These are phyloP conservation scores for Fusarium torreyae DNA, from an alignment of 2,329 filamentous ascomycete species.

Conservation along the genomic window DNA sequence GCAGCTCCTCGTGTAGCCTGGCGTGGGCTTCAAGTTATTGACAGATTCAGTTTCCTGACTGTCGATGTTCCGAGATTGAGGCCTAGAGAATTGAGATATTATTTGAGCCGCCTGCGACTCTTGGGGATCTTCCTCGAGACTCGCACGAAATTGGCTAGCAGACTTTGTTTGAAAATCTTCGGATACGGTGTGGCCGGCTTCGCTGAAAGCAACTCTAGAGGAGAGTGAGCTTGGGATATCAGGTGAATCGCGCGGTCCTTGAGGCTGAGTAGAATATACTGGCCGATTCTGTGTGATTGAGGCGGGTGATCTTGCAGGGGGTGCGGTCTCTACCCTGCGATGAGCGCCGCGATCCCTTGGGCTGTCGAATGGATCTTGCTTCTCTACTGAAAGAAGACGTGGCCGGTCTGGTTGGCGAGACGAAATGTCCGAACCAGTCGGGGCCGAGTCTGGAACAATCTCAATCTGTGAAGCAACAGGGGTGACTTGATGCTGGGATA, in stretches of 20 bases:
- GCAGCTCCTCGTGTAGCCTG: not conserved
- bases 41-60: conserved; percentile 13
- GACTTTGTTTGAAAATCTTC: not conserved
- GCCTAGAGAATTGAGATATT: conserved; percentile 34
- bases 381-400: conserved; percentile 4
- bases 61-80: conserved; percentile 25
- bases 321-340: not conserved
- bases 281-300: conserved; percentile 9
- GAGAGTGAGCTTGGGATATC: conserved; percentile 11
- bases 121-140: not conserved
- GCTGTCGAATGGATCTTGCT: conserved; percentile 9
- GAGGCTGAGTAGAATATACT: conserved; percentile 45
- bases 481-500: conserved; percentile 7
- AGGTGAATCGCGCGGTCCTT: conserved; percentile 5
- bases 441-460: conserved; percentile 30
- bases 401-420: conserved; percentile 49
- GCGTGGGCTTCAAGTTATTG: not conserved
- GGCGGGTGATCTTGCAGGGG: not conserved
- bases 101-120: conserved; percentile 52
- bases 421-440: conserved; percentile 41
- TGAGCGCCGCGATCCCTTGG: conserved; percentile 2
- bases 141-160: not conserved
- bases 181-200: not conserved
- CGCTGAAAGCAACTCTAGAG: not conserved
- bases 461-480: conserved; percentile 23